Base-by-base conservation (phyloP, 805 yeast species). In the Candida orba region DNA sequence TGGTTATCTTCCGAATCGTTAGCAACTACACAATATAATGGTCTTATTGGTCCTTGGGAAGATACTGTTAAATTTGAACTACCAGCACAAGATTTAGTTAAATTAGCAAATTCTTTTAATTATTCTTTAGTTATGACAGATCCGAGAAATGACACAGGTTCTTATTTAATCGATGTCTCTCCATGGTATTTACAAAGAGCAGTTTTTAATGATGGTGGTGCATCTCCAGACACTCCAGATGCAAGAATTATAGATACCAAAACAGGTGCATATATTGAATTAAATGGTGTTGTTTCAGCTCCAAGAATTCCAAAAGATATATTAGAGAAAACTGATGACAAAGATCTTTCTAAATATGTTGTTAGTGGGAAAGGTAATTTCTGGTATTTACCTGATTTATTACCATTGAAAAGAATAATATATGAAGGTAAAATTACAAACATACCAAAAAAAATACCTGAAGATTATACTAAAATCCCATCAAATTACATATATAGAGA, bases 201-300 rank as follows among this genome's bases (percentile, higher is more conserved):
- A 1, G 57, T 66, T 31, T 69, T 72, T 33, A 74, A 76, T 49
- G 73, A 73, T 43, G 72, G 71, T 39, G 61, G 67, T 46, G 64
- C 68, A 13, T 56, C 78, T 47, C 69, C 74, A 47, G 63, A 76
- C 62, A 45, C 52, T 6, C 51, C 64, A 18, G 80, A 76, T 54
- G 73, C 79, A 8, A 68, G 84, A 48, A 76, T 80, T 53, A 75
- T 80, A 44, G 86, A 80, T 55, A 66, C 71, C 14, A 73, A 73
- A 43, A 72, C 81, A 2, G 86, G 86, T 9, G 56, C 71, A 10
- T 80, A 76, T 52, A 66, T 80, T 43, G 84, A 79, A 52, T 67
- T 80, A 42, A 72, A 77, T 3, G 87, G 81, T 4, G 59, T 53
- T 10, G 43, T 50, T 4, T 48, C 47, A 34, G 57, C 60, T 2